Evolutionary conservation across 257 asterid species (phyloP).

Genomic region (Nicotiana attenuata): DNA sequence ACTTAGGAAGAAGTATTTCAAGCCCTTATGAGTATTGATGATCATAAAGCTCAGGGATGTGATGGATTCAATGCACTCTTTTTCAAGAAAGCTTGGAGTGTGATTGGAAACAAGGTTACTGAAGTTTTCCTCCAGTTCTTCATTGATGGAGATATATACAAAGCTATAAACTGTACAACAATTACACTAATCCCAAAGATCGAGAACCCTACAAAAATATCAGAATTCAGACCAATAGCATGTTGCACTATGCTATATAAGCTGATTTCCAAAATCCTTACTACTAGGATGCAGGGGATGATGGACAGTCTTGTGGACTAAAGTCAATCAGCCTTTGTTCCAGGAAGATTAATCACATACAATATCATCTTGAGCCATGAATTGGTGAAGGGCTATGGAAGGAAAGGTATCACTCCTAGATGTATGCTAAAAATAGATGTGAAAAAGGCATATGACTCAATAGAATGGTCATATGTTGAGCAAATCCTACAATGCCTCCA

Average conservation of each 20-base stretch:
- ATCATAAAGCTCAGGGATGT: too few relatives aligned
- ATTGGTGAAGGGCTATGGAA: background rate
- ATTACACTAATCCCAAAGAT: too few relatives aligned
- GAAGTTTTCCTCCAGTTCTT: too few relatives aligned
- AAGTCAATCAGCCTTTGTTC: background rate
- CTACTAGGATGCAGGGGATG: background rate
- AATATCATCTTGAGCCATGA: background rate
- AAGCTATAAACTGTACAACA: too few relatives aligned
- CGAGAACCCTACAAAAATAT: too few relatives aligned
- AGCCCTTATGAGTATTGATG: too few relatives aligned
- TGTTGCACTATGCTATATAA: slow-evolving; percentile 16
- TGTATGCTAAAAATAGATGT: background rate
- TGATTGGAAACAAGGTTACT: too few relatives aligned
- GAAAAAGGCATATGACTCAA: background rate
- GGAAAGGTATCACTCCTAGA: background rate
- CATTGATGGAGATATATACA: too few relatives aligned
- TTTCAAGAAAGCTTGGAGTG: too few relatives aligned
- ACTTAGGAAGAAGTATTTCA: too few relatives aligned
- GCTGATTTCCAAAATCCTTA: background rate
- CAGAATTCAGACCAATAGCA: background rate
- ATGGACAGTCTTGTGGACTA: background rate
- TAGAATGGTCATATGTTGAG: background rate
- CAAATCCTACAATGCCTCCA: background rate
- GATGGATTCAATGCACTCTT: too few relatives aligned
- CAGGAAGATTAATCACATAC: background rate